Conservation (phyloP, 2,329 filamentous ascomycete species). For the Apiospora hydei region DNA sequence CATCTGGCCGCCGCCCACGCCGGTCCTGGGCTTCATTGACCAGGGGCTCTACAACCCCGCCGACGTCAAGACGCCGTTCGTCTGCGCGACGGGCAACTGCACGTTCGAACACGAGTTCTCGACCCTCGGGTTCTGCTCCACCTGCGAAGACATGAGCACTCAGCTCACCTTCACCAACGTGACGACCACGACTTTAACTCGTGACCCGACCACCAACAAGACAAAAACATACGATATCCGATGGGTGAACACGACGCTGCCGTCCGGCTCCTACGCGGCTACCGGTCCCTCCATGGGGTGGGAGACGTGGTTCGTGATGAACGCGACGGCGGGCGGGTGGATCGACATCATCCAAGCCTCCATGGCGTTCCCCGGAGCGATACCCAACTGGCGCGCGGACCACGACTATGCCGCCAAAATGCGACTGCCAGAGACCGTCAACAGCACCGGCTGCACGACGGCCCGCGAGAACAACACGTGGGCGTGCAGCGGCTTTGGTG, state of each 20-base stretch:
- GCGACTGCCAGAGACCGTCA: too few species aligned
- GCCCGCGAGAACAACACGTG: neutral
- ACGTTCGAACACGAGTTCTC: constrained; percentile 16
- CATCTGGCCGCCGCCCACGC: neutral
- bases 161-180: neutral
- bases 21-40: constrained; percentile 4
- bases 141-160: constrained; percentile 22
- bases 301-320: constrained; percentile 3
- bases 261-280: constrained; percentile 8
- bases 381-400: neutral
- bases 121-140: constrained; percentile 20
- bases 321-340: neutral
- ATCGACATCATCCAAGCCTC: neutral
- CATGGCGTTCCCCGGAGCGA: too few species aligned
- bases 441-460: neutral
- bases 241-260: constrained; percentile 13
- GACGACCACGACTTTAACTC: too few species aligned
- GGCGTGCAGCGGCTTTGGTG: constrained; percentile 14
- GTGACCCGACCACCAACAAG: too few species aligned
- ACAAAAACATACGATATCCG: too few species aligned
- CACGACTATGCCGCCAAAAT: neutral
- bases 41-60: constrained; percentile 16
- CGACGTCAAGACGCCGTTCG: constrained; percentile 19
- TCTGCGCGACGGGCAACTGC: constrained; percentile 17
- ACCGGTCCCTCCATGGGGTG: neutral